Conservation (phyloP, 495 filamentous ascomycete genomes). For the Rostrohypoxylon terebratum region DNA sequence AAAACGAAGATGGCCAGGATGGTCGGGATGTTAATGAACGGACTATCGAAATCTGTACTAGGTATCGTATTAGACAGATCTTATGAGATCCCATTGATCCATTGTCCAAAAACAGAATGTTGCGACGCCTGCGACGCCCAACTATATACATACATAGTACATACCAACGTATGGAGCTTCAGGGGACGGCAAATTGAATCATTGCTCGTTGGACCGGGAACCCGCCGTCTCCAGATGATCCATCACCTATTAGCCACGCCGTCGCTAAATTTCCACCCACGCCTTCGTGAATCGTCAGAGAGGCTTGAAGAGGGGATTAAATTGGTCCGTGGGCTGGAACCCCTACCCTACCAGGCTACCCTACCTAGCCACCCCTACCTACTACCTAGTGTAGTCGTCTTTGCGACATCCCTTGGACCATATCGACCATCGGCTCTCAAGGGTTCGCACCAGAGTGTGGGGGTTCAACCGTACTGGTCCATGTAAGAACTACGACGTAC, state of each 20-base stretch:
- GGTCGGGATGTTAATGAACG: conserved; percentile 2
- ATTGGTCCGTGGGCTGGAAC: conserved; percentile 41
- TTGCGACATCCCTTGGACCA: conserved; percentile 30
- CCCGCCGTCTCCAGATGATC: conserved; percentile 32
- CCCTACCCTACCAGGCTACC: background rate
- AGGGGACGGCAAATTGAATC: conserved; percentile 21
- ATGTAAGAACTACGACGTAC: conserved; percentile 32
- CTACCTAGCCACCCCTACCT: no score
- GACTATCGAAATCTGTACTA: conserved; percentile 20
- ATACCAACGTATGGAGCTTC: no score
- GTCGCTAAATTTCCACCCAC: conserved; percentile 8
- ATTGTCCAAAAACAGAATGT: conserved; percentile 26
- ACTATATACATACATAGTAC: background rate
- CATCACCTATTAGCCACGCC: conserved; percentile 32
- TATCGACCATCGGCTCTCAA: conserved; percentile 12
- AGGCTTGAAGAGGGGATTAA: conserved; percentile 36
- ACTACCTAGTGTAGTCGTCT: no score
- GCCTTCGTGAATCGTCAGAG: conserved; percentile 23
- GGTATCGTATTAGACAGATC: conserved; percentile 17
- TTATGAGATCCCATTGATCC: conserved; percentile 16
- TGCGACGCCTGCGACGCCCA: conserved; percentile 1
- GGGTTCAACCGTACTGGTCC: conserved; percentile 43
- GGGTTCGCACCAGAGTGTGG: conserved; percentile 46
- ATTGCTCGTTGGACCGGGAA: conserved; percentile 18
- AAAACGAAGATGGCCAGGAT: conserved; percentile 23